Base-by-base conservation (phyloP, 2,329 filamentous ascomycete species). In the Apiospora sp. region DNA sequence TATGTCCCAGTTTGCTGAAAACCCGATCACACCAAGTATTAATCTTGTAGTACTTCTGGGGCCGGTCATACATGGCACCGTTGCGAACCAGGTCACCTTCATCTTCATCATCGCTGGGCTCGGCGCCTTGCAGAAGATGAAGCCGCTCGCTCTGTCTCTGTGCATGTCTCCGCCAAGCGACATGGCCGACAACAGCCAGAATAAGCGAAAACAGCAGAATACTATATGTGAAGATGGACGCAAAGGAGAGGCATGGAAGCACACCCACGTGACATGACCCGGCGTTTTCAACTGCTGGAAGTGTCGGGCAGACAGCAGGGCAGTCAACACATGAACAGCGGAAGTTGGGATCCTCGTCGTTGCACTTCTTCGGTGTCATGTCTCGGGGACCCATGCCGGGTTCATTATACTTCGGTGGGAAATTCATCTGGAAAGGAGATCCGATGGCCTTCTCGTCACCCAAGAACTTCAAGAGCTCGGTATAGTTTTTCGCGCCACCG, bases 381-480 rank as follows among this genome's bases (percentile, higher is more conserved):
- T 93, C 84, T 75, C 92, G 86, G 0, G 94, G 86, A 13, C 87
- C 81, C 93, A 98, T 97, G n/a, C 85, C 87, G 0, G 90, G 87
- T 68, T 94, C 90, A 14, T 87, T 82, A 75, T 91, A 90, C 10
- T 88, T 82, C 13, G 82, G 85, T 13, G 90, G 96, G 78, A 96
- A 99, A 85, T 99, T 97, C 85, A 99, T 98, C 85, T 99, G 96
- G 83, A 99, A 99, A 0, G 96, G 96, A 72, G 96, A 98, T 4
- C 97, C 97, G 30, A 96, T 88, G 2, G 92, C 87, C 82, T 97
- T 97, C 86, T 98, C 96, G 82, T 98, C 92, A 22, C 96, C 96
- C 46, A 99, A 84, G 78, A 98, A 99, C 79, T 95, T 96, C 76
- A 99, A 85, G 77, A 99, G 93, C 58, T 93, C 90, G 0, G 91